These are phyloP conservation scores for Apiotrichum siamense DNA, from an alignment of 1,284 basidiomycete genomes.

Conservation along the genomic window DNA sequence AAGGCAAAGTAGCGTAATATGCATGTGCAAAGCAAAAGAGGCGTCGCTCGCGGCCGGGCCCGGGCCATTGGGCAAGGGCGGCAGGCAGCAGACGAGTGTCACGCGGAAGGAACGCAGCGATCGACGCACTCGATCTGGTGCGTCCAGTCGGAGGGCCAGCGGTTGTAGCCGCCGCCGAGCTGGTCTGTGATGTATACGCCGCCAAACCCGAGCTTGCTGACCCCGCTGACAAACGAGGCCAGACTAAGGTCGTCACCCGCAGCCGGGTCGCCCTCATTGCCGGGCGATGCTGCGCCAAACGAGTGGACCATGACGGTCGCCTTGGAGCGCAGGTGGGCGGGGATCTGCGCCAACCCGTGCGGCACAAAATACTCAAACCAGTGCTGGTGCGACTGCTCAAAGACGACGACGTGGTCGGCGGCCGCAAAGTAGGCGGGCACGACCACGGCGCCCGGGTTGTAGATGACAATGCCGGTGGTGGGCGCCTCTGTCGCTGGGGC, in stretches of 20 bases:
- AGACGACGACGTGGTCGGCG: slow-evolving; percentile 6
- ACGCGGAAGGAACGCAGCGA: too few relatives aligned
- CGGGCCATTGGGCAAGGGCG: too few relatives aligned
- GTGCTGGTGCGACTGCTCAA: slow-evolving; percentile 3
- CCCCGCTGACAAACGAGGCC: background rate
- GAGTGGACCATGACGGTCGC: slow-evolving; percentile 8
- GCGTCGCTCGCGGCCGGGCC: too few relatives aligned
- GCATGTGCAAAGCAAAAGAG: too few relatives aligned
- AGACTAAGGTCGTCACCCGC: background rate
- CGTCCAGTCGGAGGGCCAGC: slow-evolving; percentile 3
- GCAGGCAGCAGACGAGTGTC: too few relatives aligned
- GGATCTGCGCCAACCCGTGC: slow-evolving; percentile 4
- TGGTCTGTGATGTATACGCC: slow-evolving; percentile 6
- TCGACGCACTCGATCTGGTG: too few relatives aligned
- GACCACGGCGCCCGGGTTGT: slow-evolving; percentile 10
- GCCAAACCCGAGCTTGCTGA: slow-evolving; percentile 2
- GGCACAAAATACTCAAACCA: slow-evolving; percentile 2
- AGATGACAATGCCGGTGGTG: background rate
- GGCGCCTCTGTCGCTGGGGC: background rate
- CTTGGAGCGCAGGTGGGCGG: background rate
- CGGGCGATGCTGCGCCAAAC: background rate
- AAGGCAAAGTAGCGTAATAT: too few relatives aligned
- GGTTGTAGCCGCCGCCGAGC: slow-evolving; percentile 3
- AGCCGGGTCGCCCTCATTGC: background rate
- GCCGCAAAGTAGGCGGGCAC: slow-evolving; percentile 1